A percentile compares a stretch with the other conserved stretches of the same genome.
Evolutionary conservation across 805 yeast species (phyloP).

Genomic region (Starmerella floris): DNA sequence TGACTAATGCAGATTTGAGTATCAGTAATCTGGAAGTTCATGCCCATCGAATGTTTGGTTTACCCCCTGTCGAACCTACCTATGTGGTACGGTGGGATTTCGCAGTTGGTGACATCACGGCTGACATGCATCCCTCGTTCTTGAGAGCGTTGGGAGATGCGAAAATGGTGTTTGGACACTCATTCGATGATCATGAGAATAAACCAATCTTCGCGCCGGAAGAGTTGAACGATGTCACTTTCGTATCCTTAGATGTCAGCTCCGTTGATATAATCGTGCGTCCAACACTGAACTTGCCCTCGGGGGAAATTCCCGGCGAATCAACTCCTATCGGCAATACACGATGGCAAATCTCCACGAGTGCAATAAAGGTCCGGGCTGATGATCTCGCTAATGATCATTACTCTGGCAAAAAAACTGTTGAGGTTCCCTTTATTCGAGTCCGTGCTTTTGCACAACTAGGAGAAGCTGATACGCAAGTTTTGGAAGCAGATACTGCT

Average conservation of each 20-base stretch:
- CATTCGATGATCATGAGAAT: slow-evolving; percentile 66
- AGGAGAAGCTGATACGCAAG: slow-evolving; percentile 12
- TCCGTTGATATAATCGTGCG: slow-evolving; percentile 7
- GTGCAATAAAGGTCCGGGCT: slow-evolving; percentile 30
- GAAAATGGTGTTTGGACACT: slow-evolving; percentile 40
- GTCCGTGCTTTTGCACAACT: slow-evolving; percentile 23
- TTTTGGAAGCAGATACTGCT: slow-evolving; percentile 39
- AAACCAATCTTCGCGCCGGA: slow-evolving; percentile 46
- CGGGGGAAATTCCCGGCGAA: too few species aligned
- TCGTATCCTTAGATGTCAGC: slow-evolving; percentile 45
- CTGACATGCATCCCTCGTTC: slow-evolving; percentile 39
- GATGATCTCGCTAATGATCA: slow-evolving; percentile 61
- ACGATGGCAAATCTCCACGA: slow-evolving; percentile 21
- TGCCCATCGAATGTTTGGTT: slow-evolving; percentile 86
- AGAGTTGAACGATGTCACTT: slow-evolving; percentile 53
- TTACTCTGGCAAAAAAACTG: slow-evolving; percentile 43
- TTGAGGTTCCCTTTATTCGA: slow-evolving; percentile 38
- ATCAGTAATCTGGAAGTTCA: slow-evolving; percentile 46
- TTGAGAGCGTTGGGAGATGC: slow-evolving; percentile 33
- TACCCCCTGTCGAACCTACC: slow-evolving; percentile 80
- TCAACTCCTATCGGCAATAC: neutral
- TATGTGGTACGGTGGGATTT: slow-evolving; percentile 87
- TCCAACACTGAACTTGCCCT: neutral
- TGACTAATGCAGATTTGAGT: slow-evolving; percentile 30
- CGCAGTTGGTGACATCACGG: slow-evolving; percentile 42